Evolutionary conservation across 805 yeast species (phyloP).

Genomic region (Zygoascus ofunaensis): DNA sequence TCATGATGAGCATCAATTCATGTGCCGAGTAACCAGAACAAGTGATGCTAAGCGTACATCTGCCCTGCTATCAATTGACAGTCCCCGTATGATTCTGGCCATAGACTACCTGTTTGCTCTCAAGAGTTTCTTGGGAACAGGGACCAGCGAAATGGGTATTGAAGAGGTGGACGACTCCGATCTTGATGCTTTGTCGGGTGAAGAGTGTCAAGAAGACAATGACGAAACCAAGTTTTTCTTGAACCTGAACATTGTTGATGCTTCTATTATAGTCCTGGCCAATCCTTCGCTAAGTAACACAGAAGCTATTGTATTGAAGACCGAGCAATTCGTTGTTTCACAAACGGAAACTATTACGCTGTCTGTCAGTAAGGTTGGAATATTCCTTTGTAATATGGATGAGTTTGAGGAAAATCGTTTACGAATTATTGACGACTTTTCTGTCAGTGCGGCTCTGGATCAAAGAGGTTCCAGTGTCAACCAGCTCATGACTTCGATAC

Average conservation of each 20-base stretch:
- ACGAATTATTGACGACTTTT: constrained; percentile 81
- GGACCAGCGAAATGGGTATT: constrained; percentile 24
- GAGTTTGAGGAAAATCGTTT: constrained; percentile 50
- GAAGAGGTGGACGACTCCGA: constrained; percentile 12
- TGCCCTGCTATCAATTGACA: constrained; percentile 57
- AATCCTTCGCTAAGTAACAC: constrained; percentile 61
- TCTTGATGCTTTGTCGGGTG: constrained; percentile 6
- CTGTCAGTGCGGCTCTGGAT: constrained; percentile 66
- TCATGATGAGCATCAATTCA: constrained; percentile 61
- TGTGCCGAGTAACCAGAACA: constrained; percentile 38
- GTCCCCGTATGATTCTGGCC: constrained; percentile 74
- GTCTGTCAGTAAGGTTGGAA: constrained; percentile 70
- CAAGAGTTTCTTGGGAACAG: constrained; percentile 48
- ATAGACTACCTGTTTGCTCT: constrained; percentile 77
- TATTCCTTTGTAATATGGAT: constrained; percentile 76
- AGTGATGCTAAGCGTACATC: constrained; percentile 35
- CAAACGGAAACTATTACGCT: constrained; percentile 59
- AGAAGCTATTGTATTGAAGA: constrained; percentile 84
- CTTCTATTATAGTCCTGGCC: constrained; percentile 71
- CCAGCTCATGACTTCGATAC: constrained; percentile 52
- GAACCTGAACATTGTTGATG: constrained; percentile 60
- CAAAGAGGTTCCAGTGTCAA: constrained; percentile 53
- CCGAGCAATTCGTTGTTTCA: constrained; percentile 66
- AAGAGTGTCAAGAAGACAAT: constrained; percentile 5
- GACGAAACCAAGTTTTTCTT: constrained; percentile 16